Evolutionary conservation across 345 rosid genomes (phyloP), one percentile per base, ranked within the genome.

Genomic region (Euphorbia pulcherrima): DNA sequence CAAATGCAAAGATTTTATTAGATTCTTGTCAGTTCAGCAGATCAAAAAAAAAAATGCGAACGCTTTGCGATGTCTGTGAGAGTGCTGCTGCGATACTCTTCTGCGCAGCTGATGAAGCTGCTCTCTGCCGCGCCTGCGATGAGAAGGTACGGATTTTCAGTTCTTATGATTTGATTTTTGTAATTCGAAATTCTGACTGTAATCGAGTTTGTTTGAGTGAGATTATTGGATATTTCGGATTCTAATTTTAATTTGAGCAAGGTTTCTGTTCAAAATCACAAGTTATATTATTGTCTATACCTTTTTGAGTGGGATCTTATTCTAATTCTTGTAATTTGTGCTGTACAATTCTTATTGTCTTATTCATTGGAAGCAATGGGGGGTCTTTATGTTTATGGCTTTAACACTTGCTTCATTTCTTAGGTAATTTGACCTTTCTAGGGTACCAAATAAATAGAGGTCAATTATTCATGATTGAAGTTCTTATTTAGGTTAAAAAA

Each of bases 31-130:
- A 10, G 29, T 48, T 7, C 0, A 17, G 1, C n/a, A n/a, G n/a
- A n/a, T 20, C 14, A 16, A 9, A 37, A 44, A 66, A 28, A 50
- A 71, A 73, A 78, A 87, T 88, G 93, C 84, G 90, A 65, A 86
- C 85, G 72, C 79, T 88, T 46, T 88, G 93, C 62, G 90, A 86
- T 53, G 90, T 79, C 1, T 88, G 93, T 62, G 93, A 88, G 63
- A 83, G 83, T 74, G 91, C 93, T 8, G 93, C 92, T 44, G 97
- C 93, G 16, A 86, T 86, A 53, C 79, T 90, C 26, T 90, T 90
- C 80, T 90, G 97, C 72, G 97, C 97, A 44, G 92, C 92, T 65
- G 93, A 90, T 51, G 97, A 88, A 79, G 97, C 97, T 60, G 85
- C 97, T 28, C 94, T 88, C 23, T 90, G 97, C 79, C 84, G 85